Conservation (phyloP, 163 green algal species). For the Scenedesmus sp. region DNA sequence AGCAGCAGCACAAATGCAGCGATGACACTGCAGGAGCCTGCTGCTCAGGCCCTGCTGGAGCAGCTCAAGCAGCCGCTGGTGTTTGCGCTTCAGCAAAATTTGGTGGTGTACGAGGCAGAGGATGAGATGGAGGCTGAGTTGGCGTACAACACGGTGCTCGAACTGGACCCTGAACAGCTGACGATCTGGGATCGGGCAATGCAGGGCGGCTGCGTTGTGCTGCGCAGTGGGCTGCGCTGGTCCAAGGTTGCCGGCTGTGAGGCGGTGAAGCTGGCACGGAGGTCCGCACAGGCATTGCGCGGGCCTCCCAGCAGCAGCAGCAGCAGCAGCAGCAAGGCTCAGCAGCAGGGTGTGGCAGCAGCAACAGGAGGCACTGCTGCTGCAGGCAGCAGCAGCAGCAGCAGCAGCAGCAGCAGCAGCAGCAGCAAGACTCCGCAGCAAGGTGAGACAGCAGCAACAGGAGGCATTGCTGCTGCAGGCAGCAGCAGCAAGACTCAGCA, state of each 20-base stretch:
- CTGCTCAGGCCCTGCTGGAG: constrained; percentile 23
- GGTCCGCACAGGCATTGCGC: neutral
- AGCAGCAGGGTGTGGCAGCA: neutral
- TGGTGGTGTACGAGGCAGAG: constrained; percentile 26
- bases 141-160: neutral
- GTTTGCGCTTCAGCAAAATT: constrained; percentile 43
- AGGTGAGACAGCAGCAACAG: constrained; percentile 3
- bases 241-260: constrained; percentile 25
- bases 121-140: constrained; percentile 37
- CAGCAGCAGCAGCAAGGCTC: neutral
- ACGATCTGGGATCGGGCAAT: constrained; percentile 13
- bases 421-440: no score
- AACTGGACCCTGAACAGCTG: constrained; percentile 29
- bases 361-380: neutral
- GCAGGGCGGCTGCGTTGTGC: neutral
- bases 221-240: neutral
- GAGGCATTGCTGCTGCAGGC: no score
- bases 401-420: neutral
- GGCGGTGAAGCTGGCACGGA: neutral
- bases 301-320: neutral
- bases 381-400: neutral
- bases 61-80: constrained; percentile 45
- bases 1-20: neutral
- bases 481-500: neutral
- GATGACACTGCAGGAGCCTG: neutral